phyloP scores from a whole-genome alignment of 306 rosid species.

The Prunus mongolica region DNA sequence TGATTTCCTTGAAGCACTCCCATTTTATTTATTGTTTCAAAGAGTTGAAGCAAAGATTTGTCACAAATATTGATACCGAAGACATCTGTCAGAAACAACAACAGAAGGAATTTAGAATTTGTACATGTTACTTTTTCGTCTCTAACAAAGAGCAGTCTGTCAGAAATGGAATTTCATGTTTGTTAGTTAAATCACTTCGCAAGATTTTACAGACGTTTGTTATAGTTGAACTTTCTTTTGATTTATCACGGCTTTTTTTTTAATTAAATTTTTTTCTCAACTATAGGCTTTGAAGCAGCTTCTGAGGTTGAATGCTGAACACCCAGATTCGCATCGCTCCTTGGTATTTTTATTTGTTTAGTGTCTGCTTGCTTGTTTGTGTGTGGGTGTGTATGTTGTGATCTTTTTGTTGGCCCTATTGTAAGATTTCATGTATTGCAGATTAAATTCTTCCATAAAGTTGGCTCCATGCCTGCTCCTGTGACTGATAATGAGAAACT shows the following conservation, averaged over 20 bases:
- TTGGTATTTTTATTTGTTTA: slow-evolving; percentile 46
- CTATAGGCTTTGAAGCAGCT: slow-evolving; percentile 89
- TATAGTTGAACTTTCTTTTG: background rate
- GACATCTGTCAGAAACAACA: background rate
- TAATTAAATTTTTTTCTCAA: slow-evolving; percentile 8
- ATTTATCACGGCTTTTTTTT: background rate
- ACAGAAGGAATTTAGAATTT: background rate
- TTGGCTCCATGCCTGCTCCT: slow-evolving; percentile 62
- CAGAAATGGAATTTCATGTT: background rate
- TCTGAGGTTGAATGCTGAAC: slow-evolving; percentile 79
- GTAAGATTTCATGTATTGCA: slow-evolving; percentile 29
- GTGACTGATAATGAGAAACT: slow-evolving; percentile 74
- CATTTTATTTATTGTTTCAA: slow-evolving; percentile 3
- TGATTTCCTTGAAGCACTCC: background rate
- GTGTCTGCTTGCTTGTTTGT: background rate
- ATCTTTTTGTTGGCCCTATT: slow-evolving; percentile 18
- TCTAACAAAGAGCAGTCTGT: background rate
- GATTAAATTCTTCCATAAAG: slow-evolving; percentile 87
- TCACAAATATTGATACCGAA: background rate
- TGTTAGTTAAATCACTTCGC: background rate
- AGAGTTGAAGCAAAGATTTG: background rate
- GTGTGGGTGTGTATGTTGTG: background rate
- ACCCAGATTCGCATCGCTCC: slow-evolving; percentile 92
- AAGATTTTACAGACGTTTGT: background rate
- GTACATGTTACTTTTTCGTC: background rate